These are phyloP conservation scores for Stylonectria norvegica DNA, from an alignment of 2,329 filamentous ascomycete species.

Conservation along the genomic window DNA sequence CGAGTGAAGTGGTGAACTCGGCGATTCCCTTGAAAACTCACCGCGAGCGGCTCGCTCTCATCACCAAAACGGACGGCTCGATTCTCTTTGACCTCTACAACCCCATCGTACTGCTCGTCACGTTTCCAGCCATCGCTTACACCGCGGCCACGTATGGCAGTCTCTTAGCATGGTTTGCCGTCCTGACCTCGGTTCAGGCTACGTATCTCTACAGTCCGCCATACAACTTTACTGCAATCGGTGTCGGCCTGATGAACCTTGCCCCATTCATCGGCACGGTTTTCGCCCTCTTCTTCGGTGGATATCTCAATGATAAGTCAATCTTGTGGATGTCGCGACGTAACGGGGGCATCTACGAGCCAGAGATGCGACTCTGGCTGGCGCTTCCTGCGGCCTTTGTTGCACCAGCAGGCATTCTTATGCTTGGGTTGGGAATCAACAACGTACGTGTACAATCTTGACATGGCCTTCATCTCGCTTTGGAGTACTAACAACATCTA, in stretches of 20 bases:
- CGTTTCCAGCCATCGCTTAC: slow-evolving; percentile 35
- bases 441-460: slow-evolving; percentile 21
- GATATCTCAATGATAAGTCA: slow-evolving; percentile 36
- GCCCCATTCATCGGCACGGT: slow-evolving; percentile 36
- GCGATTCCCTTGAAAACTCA: slow-evolving; percentile 14
- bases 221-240: slow-evolving; percentile 25
- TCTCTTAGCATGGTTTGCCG: slow-evolving; percentile 35
- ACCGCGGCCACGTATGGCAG: slow-evolving; percentile 39
- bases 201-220: slow-evolving; percentile 29
- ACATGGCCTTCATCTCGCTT: neutral
- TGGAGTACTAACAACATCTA: slow-evolving; percentile 2
- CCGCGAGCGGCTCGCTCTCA: slow-evolving; percentile 20
- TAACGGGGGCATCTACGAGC: slow-evolving; percentile 40
- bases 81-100: slow-evolving; percentile 9
- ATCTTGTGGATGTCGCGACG: slow-evolving; percentile 34
- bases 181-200: slow-evolving; percentile 11
- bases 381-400: slow-evolving; percentile 25
- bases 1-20: neutral
- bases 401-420: slow-evolving; percentile 31
- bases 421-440: slow-evolving; percentile 34
- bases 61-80: slow-evolving; percentile 15
- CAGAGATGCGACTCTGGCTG: slow-evolving; percentile 39
- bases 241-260: slow-evolving; percentile 25
- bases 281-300: slow-evolving; percentile 35
- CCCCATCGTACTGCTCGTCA: slow-evolving; percentile 11